A percentile compares a stretch with the other conserved stretches of the same genome.
phyloP scores from a whole-genome alignment of 2,329 filamentous ascomycete genomes.

The Hawksworthiomyces lignivorus region DNA sequence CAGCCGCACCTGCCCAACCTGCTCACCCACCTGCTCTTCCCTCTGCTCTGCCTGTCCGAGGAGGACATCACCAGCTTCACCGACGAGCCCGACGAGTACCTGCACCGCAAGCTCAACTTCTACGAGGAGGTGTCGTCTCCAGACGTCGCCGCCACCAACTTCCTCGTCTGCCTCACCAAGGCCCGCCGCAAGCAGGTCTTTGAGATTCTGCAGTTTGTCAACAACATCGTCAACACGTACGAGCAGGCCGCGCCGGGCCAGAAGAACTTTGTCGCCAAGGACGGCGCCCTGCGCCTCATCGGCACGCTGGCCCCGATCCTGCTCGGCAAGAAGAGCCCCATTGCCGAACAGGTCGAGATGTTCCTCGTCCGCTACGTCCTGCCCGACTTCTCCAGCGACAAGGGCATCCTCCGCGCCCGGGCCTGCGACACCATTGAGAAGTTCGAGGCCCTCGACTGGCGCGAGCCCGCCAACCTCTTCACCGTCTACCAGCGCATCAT shows the following conservation, averaged over 20 bases:
- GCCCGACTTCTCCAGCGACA: slow-evolving; percentile 87
- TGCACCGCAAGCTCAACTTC: slow-evolving; percentile 95
- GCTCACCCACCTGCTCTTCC: slow-evolving; percentile 91
- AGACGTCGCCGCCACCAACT: slow-evolving; percentile 93
- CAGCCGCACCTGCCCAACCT: slow-evolving; percentile 90
- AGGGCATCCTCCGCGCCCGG: slow-evolving; percentile 86
- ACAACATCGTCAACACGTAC: slow-evolving; percentile 88
- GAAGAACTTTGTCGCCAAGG: slow-evolving; percentile 93
- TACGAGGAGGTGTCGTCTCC: slow-evolving; percentile 95
- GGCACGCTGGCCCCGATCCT: slow-evolving; percentile 91
- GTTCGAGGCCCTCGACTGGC: slow-evolving; percentile 95
- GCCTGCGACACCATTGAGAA: slow-evolving; percentile 98
- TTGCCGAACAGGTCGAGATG: slow-evolving; percentile 95
- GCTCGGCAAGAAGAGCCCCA: slow-evolving; percentile 94
- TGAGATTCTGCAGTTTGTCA: slow-evolving; percentile 89
- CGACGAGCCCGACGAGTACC: slow-evolving; percentile 89
- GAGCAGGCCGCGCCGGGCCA: slow-evolving; percentile 75
- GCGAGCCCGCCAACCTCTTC: slow-evolving; percentile 90
- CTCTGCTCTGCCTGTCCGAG: slow-evolving; percentile 82
- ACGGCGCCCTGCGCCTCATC: slow-evolving; percentile 94
- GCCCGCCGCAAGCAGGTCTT: slow-evolving; percentile 92
- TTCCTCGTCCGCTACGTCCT: slow-evolving; percentile 98
- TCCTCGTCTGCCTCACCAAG: slow-evolving; percentile 91
- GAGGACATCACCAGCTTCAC: slow-evolving; percentile 93
- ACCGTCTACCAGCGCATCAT: slow-evolving; percentile 95